Evolutionary conservation across 1,284 basidiomycete genomes (phyloP), one percentile per base, ranked within the genome.

Genomic region (Neonothopanus nambi): DNA sequence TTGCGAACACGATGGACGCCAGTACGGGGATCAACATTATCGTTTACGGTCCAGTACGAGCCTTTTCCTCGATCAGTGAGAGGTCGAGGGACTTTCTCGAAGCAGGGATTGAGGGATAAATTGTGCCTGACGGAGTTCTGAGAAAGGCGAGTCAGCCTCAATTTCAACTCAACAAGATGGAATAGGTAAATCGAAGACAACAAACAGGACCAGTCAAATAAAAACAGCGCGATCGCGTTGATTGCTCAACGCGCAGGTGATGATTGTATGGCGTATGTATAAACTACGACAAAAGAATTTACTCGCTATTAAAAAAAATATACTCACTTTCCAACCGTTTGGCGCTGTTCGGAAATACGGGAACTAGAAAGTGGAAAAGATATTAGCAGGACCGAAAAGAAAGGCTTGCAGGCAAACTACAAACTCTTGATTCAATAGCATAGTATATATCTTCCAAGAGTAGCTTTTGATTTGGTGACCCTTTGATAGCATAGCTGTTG

Each of bases 91-190:
- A 95, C 89, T 69, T 95, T 95, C 68, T 94, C 87, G 67, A 95
- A 95, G 63, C 92, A 95, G 57, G 93, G 92, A 67, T 96, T 96
- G 58, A 96, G 80, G 7, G 92, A 95, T 18, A 97, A 80, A 63
- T 95, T 96, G 73, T 96, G 94, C 45, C 94, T 87, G 60, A 97
- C 93, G 38, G 94, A 96, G 69, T 96, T 96, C 87, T 97, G 20
- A 58, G 51, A 59, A 69, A 59, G 65, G 63, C 59, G 63, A 57
- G 57, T 48, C 54, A 48, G 15, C 17, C 18, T 33, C 12, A 28
- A 39, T 24, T 23, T 38, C 23, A 30, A 48, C 26, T 39, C 23
- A 26, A 51, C 17, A 55, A 28, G 55, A 21, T n/a, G 28, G 11
- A 48, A 57, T 62, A 66, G 64, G 69, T 74, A 78, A 82, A 81